Conservation (phyloP, 2,329 filamentous ascomycete species). For the Coniosporium tulheliwenetii region DNA sequence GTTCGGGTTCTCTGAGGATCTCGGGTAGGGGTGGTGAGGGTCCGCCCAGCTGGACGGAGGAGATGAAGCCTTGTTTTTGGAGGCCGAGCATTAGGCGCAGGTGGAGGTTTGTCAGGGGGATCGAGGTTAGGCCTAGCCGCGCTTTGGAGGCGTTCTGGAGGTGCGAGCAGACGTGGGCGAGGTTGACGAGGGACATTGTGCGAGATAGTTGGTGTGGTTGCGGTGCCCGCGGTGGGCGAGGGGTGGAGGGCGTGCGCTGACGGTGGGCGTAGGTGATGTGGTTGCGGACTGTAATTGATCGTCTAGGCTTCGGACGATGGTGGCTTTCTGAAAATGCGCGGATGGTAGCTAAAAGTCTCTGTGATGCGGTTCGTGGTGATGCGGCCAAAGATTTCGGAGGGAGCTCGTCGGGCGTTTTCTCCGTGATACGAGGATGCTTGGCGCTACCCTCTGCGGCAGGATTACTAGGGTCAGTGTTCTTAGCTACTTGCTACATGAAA, state of each 20-base stretch:
- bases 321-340: too few species aligned
- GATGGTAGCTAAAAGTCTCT: too few species aligned
- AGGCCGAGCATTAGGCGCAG: slow-evolving; percentile 60
- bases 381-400: too few species aligned
- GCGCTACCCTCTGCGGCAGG: too few species aligned
- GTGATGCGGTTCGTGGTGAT: too few species aligned
- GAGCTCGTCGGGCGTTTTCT: too few species aligned
- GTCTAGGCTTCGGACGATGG: too few species aligned
- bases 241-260: background rate
- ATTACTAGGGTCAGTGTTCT: too few species aligned
- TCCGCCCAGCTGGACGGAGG: slow-evolving; percentile 61
- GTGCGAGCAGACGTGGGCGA: slow-evolving; percentile 75
- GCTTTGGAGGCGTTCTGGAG: slow-evolving; percentile 77
- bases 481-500: too few species aligned
- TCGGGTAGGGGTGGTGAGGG: slow-evolving; percentile 37
- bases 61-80: slow-evolving; percentile 70
- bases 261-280: background rate
- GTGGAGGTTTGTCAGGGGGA: slow-evolving; percentile 69
- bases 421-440: too few species aligned
- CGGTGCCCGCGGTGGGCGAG: background rate
- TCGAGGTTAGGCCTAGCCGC: slow-evolving; percentile 70
- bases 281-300: too few species aligned
- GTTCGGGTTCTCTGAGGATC: background rate
- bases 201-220: slow-evolving; percentile 1
- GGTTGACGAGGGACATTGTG: slow-evolving; percentile 55